Evolutionary conservation across 177 flowering plant species (phyloP).

Genomic region (Telopea speciosissima): DNA sequence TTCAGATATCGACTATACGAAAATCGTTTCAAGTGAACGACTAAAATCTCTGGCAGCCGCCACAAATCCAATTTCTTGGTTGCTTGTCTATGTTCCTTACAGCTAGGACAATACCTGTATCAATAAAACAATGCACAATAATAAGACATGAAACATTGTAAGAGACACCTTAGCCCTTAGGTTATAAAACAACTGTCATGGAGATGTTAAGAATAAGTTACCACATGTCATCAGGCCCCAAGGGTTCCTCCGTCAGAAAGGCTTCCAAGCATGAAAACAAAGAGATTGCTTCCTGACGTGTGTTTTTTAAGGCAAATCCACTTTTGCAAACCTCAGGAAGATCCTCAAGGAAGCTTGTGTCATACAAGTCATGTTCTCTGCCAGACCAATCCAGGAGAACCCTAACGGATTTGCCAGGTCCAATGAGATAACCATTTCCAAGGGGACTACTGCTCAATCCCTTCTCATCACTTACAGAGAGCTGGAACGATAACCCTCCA

Average conservation of each 20-base stretch:
- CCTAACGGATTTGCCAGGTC: constrained; percentile 27
- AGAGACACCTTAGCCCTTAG: neutral
- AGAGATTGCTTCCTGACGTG: constrained; percentile 66
- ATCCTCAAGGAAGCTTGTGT: constrained; percentile 60
- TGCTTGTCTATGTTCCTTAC: constrained; percentile 95
- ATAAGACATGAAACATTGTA: neutral
- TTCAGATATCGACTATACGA: constrained; percentile 80
- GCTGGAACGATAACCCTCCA: constrained; percentile 37
- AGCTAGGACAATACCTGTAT: constrained; percentile 91
- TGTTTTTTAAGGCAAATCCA: constrained; percentile 55
- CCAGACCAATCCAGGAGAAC: constrained; percentile 75
- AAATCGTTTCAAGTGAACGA: constrained; percentile 90
- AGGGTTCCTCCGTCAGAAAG: constrained; percentile 88
- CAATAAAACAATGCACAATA: constrained; percentile 5
- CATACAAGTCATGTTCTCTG: constrained; percentile 60
- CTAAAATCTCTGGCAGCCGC: constrained; percentile 89
- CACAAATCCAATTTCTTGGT: constrained; percentile 92
- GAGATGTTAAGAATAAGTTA: constrained; percentile 15
- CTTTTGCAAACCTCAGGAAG: constrained; percentile 75
- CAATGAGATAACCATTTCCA: constrained; percentile 35
- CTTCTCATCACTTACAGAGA: constrained; percentile 51
- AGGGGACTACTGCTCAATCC: constrained; percentile 34
- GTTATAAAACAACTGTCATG: neutral
- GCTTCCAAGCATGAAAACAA: constrained; percentile 91
- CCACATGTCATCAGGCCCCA: constrained; percentile 99